phyloP scores from a whole-genome alignment of 192 early-diverging fungal genomes.

The Helicostylum pulchrum region DNA sequence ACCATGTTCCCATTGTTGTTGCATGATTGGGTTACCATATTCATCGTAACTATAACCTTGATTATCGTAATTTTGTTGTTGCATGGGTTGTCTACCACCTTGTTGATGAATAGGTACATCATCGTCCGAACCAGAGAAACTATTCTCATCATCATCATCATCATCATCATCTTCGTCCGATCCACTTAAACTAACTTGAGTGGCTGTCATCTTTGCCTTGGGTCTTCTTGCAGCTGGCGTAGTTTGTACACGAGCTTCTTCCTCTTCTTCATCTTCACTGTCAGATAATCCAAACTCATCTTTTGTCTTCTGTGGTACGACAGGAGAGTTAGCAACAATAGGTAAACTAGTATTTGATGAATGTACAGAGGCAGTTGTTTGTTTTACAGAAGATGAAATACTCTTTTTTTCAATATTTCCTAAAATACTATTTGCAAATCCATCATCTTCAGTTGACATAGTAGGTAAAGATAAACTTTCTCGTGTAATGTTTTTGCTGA shows the following conservation, averaged over 20 bases:
- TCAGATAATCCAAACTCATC: slow-evolving; percentile 1
- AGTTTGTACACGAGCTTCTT: not conserved
- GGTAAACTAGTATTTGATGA: not conserved
- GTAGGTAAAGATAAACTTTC: slow-evolving; percentile 5
- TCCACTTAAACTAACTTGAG: slow-evolving; percentile 22
- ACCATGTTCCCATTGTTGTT: slow-evolving; percentile 14
- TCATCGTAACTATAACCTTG: not conserved
- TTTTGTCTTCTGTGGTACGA: not conserved
- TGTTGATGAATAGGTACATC: not conserved
- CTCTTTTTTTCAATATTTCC: not conserved
- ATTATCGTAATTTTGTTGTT: slow-evolving; percentile 1
- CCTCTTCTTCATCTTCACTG: not conserved
- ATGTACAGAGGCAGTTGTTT: no score
- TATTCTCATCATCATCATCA: slow-evolving; percentile 1
- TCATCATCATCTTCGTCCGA: slow-evolving; percentile 13
- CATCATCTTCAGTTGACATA: slow-evolving; percentile 8
- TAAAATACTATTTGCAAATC: slow-evolving; percentile 13
- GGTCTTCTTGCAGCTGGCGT: slow-evolving; percentile 3
- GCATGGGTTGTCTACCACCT: not conserved
- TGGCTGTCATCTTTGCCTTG: slow-evolving; percentile 11
- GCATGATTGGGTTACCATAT: not conserved
- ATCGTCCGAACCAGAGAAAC: slow-evolving; percentile 2
- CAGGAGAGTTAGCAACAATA: not conserved
- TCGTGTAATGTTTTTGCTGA: not conserved
- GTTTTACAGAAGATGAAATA: not conserved